Conservation (phyloP, 129 eudicot species). For the Helianthus tuberosus region DNA sequence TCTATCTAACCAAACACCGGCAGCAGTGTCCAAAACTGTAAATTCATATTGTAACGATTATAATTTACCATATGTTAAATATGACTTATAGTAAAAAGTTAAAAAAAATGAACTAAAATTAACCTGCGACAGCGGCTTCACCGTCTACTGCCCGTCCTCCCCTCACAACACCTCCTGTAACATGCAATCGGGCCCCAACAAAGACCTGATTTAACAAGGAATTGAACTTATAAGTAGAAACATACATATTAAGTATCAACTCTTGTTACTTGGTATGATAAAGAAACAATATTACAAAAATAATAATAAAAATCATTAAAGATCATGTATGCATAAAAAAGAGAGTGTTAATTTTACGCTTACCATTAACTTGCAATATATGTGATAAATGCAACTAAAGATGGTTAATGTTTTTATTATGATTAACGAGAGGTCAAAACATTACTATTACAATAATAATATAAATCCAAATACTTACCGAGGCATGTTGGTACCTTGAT, state of each 20-base stretch:
- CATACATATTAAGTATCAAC: neutral
- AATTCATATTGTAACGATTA: neutral
- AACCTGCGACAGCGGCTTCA: constrained; percentile 93
- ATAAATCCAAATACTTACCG: constrained; percentile 54
- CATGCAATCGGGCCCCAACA: constrained; percentile 98
- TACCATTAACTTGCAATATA: neutral
- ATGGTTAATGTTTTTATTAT: constrained; percentile 82
- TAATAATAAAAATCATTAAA: neutral
- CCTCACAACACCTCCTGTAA: constrained; percentile 87
- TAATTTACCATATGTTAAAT: constrained; percentile 5
- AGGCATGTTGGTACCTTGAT: constrained; percentile 95
- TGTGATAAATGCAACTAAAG: neutral
- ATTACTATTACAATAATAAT: neutral
- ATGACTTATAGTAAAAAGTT: neutral
- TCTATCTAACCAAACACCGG: constrained; percentile 96
- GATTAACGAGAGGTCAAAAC: constrained; percentile 48
- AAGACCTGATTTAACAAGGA: constrained; percentile 62
- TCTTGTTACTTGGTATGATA: neutral
- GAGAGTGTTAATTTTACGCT: neutral
- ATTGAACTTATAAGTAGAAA: constrained; percentile 19
- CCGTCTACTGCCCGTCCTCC: constrained; percentile 96
- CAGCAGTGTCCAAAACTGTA: constrained; percentile 95
- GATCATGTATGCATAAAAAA: neutral
- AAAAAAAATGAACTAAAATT: neutral
- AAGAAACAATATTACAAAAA: neutral